Percentiles rank a stretch among this genome's conserved stretches.
phyloP scores from a whole-genome alignment of 176 grass and related monocot species.

The Bonia amplexicaulis region DNA sequence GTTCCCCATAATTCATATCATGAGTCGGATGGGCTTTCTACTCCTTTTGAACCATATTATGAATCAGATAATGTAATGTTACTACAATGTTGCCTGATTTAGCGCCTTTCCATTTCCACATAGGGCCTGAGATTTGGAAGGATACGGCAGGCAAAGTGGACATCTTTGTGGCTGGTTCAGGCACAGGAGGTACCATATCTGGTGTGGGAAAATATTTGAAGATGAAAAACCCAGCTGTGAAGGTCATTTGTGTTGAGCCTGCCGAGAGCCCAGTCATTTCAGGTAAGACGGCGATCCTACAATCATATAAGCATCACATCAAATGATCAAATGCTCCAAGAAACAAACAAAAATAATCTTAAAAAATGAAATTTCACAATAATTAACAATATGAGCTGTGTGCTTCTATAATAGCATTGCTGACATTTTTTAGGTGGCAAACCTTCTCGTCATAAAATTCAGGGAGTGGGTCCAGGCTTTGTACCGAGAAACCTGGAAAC shows the following conservation, averaged over 20 bases:
- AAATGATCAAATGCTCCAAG: background rate
- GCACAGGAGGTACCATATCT: slow-evolving; percentile 67
- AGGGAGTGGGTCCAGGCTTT: slow-evolving; percentile 56
- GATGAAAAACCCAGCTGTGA: slow-evolving; percentile 62
- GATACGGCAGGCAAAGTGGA: slow-evolving; percentile 51
- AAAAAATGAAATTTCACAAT: background rate
- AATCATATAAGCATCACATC: background rate
- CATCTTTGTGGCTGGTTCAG: slow-evolving; percentile 43
- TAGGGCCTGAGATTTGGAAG: slow-evolving; percentile 66
- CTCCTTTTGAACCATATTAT: background rate
- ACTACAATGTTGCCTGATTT: background rate
- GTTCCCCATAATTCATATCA: background rate
- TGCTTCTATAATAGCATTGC: background rate
- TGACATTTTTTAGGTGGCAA: slow-evolving; percentile 44
- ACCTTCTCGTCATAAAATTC: slow-evolving; percentile 55
- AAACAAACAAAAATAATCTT: background rate
- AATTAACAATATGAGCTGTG: background rate
- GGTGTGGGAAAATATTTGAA: slow-evolving; percentile 74
- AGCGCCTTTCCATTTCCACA: background rate
- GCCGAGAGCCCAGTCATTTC: slow-evolving; percentile 62
- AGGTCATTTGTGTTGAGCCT: slow-evolving; percentile 77
- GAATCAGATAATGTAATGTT: background rate
- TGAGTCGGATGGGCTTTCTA: background rate
- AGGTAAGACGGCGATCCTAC: slow-evolving; percentile 23
- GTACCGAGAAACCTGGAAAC: slow-evolving; percentile 52